phyloP scores from a whole-genome alignment of 208 protist genomes.

The Leishmania gerbilli region DNA sequence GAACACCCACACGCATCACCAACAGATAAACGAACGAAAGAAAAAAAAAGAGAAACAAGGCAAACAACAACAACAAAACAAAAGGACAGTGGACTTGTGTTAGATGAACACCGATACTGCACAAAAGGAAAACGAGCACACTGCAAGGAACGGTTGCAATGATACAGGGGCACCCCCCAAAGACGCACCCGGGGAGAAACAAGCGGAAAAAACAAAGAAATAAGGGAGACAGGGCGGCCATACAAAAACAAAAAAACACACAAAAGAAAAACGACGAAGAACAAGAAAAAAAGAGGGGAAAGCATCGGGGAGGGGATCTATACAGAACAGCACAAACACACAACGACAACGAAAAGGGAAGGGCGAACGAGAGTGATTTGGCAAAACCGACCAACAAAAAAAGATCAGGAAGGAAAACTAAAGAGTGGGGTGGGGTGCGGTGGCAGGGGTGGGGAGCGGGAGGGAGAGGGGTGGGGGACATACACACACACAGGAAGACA shows the following conservation, averaged over 20 bases:
- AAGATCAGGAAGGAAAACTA: slow-evolving; percentile 1
- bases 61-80: too few species aligned
- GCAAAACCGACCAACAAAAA: neutral
- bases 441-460: neutral
- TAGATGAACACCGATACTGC: neutral
- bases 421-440: neutral
- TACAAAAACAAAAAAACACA: neutral
- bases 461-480: neutral
- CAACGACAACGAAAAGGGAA: neutral
- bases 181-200: neutral
- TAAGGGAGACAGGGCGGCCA: neutral
- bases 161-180: neutral
- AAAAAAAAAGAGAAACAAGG: neutral
- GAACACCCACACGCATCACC: neutral
- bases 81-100: neutral
- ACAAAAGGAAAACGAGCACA: neutral
- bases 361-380: too few species aligned
- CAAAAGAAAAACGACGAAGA: neutral
- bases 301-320: neutral
- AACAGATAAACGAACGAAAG: neutral
- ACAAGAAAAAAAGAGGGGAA: neutral
- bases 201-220: neutral
- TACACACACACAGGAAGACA: neutral
- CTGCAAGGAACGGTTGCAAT: neutral
- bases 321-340: slow-evolving; percentile 3